phyloP scores from a whole-genome alignment of 345 rosid genomes.

The Aquilaria sinensis region DNA sequence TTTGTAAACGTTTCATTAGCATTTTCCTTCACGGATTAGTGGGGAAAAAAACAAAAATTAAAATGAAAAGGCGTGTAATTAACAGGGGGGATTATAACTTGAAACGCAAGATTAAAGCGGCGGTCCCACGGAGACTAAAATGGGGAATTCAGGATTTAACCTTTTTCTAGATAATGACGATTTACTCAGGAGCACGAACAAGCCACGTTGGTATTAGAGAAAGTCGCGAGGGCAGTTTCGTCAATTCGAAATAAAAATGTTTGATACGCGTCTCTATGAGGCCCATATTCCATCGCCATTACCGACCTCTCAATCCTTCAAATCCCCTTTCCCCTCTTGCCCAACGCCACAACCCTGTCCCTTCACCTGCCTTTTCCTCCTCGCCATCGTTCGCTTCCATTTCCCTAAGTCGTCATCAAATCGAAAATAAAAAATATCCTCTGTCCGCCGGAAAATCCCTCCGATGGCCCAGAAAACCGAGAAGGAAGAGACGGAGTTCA shows the following conservation, averaged over 20 bases:
- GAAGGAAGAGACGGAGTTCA: conserved; percentile 94
- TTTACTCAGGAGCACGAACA: conserved; percentile 24
- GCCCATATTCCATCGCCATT: conserved; percentile 71
- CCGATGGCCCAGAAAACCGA: conserved; percentile 81
- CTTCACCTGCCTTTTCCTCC: background rate
- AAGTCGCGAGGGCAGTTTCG: conserved; percentile 29
- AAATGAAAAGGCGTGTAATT: too few relatives aligned
- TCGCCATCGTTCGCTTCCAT: background rate
- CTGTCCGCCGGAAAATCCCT: conserved; percentile 6
- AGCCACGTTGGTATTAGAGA: conserved; percentile 6
- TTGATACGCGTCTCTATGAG: conserved; percentile 86
- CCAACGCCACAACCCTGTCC: conserved; percentile 3
- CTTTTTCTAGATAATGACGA: conserved; percentile 28
- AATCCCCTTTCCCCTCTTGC: conserved; percentile 18
- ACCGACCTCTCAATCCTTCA: conserved; percentile 51
- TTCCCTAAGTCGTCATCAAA: background rate
- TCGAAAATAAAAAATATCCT: background rate
- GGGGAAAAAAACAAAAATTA: background rate
- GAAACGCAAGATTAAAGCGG: background rate
- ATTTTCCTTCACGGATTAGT: background rate
- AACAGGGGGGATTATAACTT: too few relatives aligned
- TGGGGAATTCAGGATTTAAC: conserved; percentile 10
- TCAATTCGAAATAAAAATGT: conserved; percentile 28
- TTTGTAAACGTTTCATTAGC: too few relatives aligned
- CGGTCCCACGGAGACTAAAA: conserved; percentile 19